Conservation (phyloP, 2,329 filamentous ascomycete genomes). For the Salinomyces thailandicus region DNA sequence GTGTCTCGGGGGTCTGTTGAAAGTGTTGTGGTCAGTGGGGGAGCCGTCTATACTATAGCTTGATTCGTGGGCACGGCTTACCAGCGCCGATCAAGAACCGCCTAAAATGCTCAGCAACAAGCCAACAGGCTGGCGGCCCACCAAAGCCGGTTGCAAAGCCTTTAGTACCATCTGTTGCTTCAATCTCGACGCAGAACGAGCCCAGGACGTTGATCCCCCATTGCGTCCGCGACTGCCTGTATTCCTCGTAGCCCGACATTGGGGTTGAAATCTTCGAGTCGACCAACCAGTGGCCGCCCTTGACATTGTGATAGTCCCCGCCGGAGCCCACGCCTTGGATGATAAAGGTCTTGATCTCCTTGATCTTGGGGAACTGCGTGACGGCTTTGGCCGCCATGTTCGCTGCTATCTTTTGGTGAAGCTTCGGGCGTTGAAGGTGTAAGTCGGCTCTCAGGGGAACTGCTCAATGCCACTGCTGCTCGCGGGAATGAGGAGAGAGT, state of each 20-base stretch:
- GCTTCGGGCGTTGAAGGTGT: too few relatives aligned
- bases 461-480: too few relatives aligned
- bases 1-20: conserved; percentile 72
- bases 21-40: neutral
- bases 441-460: too few relatives aligned
- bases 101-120: conserved; percentile 87
- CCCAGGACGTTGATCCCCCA: conserved; percentile 95
- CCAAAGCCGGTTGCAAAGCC: conserved; percentile 92
- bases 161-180: conserved; percentile 81
- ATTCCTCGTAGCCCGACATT: conserved; percentile 81
- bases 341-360: conserved; percentile 61
- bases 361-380: conserved; percentile 62
- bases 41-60: neutral
- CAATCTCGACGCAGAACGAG: conserved; percentile 83
- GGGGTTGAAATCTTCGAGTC: conserved; percentile 88
- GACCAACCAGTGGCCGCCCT: conserved; percentile 65
- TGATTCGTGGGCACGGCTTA: conserved; percentile 22
- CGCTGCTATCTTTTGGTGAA: conserved; percentile 19
- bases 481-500: too few relatives aligned
- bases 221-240: conserved; percentile 75
- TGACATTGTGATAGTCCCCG: conserved; percentile 88
- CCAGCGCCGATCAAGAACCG: conserved; percentile 75
- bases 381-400: conserved; percentile 6
- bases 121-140: conserved; percentile 86
- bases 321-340: conserved; percentile 55